These are phyloP conservation scores for Myriosclerotinia duriaeana DNA, from an alignment of 2,329 filamentous ascomycete genomes.

Conservation along the genomic window DNA sequence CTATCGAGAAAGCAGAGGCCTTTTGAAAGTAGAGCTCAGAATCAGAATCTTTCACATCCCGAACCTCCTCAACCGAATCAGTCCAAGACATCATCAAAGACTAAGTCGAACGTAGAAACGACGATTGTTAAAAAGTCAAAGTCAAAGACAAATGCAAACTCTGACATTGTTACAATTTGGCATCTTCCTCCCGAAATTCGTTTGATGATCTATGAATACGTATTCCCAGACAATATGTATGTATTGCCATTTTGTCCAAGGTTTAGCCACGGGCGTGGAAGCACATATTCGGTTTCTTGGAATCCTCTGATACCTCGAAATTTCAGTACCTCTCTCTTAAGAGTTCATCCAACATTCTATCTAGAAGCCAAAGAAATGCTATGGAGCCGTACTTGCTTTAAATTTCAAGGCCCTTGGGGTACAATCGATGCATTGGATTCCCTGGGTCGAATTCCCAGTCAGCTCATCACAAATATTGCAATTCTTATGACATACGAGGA, in stretches of 20 bases:
- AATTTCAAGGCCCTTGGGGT: no score
- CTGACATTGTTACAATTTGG: background rate
- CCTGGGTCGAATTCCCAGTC: no score
- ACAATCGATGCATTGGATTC: background rate
- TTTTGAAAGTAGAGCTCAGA: background rate
- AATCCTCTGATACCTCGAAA: no score
- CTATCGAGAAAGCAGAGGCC: no score
- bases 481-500: rapidly evolving
- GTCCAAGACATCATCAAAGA: background rate
- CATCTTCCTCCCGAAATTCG: background rate
- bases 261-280: no score
- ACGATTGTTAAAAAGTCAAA: background rate
- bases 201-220: background rate
- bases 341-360: background rate
- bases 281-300: background rate
- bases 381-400: background rate
- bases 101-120: background rate
- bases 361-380: background rate
- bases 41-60: background rate
- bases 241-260: background rate
- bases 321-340: background rate
- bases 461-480: background rate
- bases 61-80: background rate
- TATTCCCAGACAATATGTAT: background rate
- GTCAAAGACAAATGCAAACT: no score